phyloP scores from a whole-genome alignment of 129 eudicot genomes.

The Calendula officinalis region DNA sequence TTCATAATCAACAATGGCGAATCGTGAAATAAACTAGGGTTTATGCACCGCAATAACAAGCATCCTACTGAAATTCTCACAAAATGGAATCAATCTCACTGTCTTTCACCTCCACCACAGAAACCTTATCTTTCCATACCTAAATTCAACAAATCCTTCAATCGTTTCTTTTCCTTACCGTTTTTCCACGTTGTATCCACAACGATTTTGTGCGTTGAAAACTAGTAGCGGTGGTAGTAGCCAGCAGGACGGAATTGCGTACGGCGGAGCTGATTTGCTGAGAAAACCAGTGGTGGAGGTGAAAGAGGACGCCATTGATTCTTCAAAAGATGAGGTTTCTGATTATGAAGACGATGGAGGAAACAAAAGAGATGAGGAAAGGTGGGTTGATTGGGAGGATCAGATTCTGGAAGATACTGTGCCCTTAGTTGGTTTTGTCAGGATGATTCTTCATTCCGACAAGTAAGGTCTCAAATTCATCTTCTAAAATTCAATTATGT shows the following conservation, averaged over 20 bases:
- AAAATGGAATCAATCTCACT: constrained; percentile 32
- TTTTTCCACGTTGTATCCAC: constrained; percentile 8
- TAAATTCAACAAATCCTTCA: constrained; percentile 35
- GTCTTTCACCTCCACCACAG: constrained; percentile 40
- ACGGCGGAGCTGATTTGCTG: constrained; percentile 49
- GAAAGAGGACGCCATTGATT: constrained; percentile 18
- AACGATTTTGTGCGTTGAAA: constrained; percentile 34
- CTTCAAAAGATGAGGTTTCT: constrained; percentile 21
- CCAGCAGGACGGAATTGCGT: constrained; percentile 30
- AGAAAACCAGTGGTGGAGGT: constrained; percentile 53
- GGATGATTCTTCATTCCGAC: constrained; percentile 97
- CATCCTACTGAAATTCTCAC: not conserved
- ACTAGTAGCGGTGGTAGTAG: constrained; percentile 31
- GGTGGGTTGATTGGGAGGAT: constrained; percentile 92
- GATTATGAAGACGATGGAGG: constrained; percentile 35
- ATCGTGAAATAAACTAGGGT: constrained; percentile 22
- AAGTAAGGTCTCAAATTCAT: constrained; percentile 44
- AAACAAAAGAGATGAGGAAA: constrained; percentile 38
- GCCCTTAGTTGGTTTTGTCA: constrained; percentile 85
- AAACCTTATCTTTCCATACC: constrained; percentile 44
- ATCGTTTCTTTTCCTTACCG: constrained; percentile 31
- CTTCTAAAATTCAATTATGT: not conserved
- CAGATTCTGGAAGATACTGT: constrained; percentile 89
- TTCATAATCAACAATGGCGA: constrained; percentile 22
- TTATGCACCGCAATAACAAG: constrained; percentile 6